Evolutionary conservation across 2,329 filamentous ascomycete species (phyloP), one percentile per base, ranked within the genome.

Genomic region (Bipolaris bicolor): DNA sequence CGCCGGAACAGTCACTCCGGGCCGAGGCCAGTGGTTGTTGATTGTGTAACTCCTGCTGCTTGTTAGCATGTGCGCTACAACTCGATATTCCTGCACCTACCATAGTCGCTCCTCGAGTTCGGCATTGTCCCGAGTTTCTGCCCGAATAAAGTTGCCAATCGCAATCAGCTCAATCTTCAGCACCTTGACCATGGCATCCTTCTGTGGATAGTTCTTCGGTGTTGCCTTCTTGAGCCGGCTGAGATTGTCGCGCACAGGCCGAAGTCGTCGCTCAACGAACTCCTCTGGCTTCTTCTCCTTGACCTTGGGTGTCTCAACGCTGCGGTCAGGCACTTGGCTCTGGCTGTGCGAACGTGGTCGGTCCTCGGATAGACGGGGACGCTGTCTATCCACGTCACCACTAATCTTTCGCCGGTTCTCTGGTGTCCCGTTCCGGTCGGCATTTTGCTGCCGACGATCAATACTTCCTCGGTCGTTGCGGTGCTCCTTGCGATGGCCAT

Each of bases 91-190:
- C 9, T 13, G 16, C 18, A 69, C 81, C 74, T 74, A 84, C 82
- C 82, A 85, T 54, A 84, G 78, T 49, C 81, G 80, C 47, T 80
- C 79, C 64, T 83, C 81, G 39, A 83, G 70, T 58, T 76, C 75
- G 34, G 73, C 69, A 29, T 80, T 79, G 49, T 79, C 79, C 33
- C 74, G 70, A 43, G 72, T 71, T 52, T 81, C 75, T 29, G 79
- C 77, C 48, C 84, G 82, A 60, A 89, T 83, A 66, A 87, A 88
- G 54, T 84, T 83, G 51, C 87, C 87, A 71, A 89, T 86, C 4
- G 81, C 81, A 40, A 87, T 79, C 36, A 89, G 76, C 67, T 88
- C 84, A 26, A 79, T 78, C 65, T 87, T 87, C 68, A 89, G 84
- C 41, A 87, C 82, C 66, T 80, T 82, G 20, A 88, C 83, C 43